A percentile compares a stretch with the other conserved stretches of the same genome.
These are phyloP conservation scores for Rubia peregrina DNA, from an alignment of 305 asterid species.

Conservation along the genomic window DNA sequence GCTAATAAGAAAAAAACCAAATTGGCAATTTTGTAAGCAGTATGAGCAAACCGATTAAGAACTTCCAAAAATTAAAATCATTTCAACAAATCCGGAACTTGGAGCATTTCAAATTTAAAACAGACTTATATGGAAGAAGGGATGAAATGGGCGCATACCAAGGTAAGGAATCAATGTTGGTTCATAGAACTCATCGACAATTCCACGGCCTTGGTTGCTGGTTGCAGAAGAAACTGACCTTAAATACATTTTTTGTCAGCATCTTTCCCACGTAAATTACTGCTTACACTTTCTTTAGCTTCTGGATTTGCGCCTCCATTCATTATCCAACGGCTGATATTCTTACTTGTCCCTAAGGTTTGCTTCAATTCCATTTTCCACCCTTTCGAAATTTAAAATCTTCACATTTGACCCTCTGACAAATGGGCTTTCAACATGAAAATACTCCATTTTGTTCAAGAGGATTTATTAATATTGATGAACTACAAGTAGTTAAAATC, in stretches of 20 bases:
- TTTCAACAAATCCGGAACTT: not conserved
- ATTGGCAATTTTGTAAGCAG: too few relatives aligned
- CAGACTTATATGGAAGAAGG: not conserved
- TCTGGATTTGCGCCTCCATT: not conserved
- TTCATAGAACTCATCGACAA: not conserved
- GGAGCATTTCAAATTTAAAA: not conserved
- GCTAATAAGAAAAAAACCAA: not conserved
- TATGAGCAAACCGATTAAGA: not conserved
- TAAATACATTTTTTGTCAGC: not conserved
- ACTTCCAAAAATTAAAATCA: not conserved
- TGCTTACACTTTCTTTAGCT: not conserved
- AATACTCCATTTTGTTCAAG: not conserved
- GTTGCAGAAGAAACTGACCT: not conserved
- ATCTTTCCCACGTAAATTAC: slow-evolving; percentile 12
- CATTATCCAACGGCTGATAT: not conserved
- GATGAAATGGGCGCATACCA: not conserved
- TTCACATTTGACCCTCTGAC: not conserved
- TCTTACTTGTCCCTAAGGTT: not conserved
- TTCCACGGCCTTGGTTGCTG: not conserved
- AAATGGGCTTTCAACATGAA: not conserved
- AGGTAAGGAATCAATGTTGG: slow-evolving; percentile 13
- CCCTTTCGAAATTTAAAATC: not conserved
- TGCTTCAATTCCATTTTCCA: not conserved
- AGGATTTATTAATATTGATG: too few relatives aligned
- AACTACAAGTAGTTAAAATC: too few relatives aligned